These are phyloP conservation scores for Calonectria henricotiae DNA, from an alignment of 2,329 filamentous ascomycete genomes.

Conservation along the genomic window DNA sequence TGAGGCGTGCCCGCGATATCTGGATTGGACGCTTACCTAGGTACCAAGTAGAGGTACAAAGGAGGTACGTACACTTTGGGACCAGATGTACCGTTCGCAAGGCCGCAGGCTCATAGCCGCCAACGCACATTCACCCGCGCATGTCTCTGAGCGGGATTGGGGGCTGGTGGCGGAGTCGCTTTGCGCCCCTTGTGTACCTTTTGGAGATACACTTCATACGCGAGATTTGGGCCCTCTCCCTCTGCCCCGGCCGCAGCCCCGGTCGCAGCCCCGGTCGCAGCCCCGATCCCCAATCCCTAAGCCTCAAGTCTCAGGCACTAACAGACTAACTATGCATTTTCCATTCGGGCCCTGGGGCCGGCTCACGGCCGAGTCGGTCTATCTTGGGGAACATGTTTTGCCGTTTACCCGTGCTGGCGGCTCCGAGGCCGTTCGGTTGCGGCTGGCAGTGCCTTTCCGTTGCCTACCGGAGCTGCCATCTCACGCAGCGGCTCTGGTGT, in stretches of 20 bases:
- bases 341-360: not conserved
- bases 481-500: constrained; percentile 14
- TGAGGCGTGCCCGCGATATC: not conserved
- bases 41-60: constrained; percentile 23
- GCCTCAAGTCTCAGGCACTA: constrained; percentile 11
- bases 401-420: constrained; percentile 25
- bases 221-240: not conserved
- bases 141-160: constrained; percentile 9
- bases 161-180: constrained; percentile 30
- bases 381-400: not conserved
- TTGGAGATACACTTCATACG: constrained; percentile 9
- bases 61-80: not conserved
- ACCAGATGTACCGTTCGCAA: constrained; percentile 33
- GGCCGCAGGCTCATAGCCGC: not conserved
- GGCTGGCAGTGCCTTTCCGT: constrained; percentile 36
- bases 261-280: no score
- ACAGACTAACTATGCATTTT: not conserved
- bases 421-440: constrained; percentile 36
- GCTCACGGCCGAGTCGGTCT: constrained; percentile 26
- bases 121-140: not conserved
- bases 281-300: not conserved
- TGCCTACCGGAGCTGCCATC: constrained; percentile 28
- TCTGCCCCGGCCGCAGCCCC: not conserved
- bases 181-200: not conserved
- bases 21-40: not conserved